A percentile compares a stretch with the other conserved stretches of the same genome.
These are phyloP conservation scores for Leccinum barrowsii DNA, from an alignment of 768 basidiomycete genomes.

Conservation along the genomic window DNA sequence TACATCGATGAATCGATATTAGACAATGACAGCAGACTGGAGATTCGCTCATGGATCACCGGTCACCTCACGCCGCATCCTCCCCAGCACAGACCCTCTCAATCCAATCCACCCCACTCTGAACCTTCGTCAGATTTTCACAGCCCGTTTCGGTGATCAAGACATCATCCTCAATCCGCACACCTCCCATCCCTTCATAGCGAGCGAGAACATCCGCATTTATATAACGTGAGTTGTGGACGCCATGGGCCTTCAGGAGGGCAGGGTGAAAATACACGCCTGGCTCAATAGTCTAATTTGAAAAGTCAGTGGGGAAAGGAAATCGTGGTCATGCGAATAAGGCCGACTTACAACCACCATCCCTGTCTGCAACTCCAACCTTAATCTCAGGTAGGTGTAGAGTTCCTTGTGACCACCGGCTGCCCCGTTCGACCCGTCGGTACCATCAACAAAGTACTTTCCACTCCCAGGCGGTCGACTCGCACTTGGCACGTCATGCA, in stretches of 20 bases:
- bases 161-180: slow-evolving; percentile 92
- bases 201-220: slow-evolving; percentile 17
- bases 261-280: slow-evolving; percentile 85
- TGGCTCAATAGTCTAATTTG: slow-evolving; percentile 78
- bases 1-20: neutral
- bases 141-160: slow-evolving; percentile 69
- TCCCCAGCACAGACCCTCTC: slow-evolving; percentile 79
- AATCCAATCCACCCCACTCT: slow-evolving; percentile 78
- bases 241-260: slow-evolving; percentile 63
- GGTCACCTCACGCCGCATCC: slow-evolving; percentile 6
- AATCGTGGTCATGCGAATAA: neutral
- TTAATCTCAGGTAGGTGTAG: slow-evolving; percentile 76
- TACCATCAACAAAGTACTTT: slow-evolving; percentile 67
- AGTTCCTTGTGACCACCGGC: slow-evolving; percentile 60
- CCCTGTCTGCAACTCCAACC: slow-evolving; percentile 64
- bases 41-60: slow-evolving; percentile 5
- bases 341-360: slow-evolving; percentile 81
- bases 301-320: neutral
- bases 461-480: slow-evolving; percentile 64
- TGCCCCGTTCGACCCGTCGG: slow-evolving; percentile 62
- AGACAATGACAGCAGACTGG: neutral
- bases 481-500: slow-evolving; percentile 87
- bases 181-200: slow-evolving; percentile 85
- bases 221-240: slow-evolving; percentile 52
- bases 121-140: slow-evolving; percentile 84